Evolutionary conservation across 2,329 filamentous ascomycete species (phyloP).

Genomic region (Trichophyton mentagrophytes): DNA sequence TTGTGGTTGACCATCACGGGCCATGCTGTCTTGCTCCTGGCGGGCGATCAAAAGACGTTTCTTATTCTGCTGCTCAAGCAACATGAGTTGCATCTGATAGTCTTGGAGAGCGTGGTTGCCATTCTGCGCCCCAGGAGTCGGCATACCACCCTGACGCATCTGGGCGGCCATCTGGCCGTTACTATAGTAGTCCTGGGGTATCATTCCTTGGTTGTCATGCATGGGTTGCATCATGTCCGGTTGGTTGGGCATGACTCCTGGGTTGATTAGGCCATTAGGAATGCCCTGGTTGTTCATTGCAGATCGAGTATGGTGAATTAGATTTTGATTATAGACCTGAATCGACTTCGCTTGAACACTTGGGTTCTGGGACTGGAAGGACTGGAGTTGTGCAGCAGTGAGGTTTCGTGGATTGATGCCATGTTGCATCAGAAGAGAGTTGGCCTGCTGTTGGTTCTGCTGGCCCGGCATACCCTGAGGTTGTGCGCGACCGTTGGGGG

Average conservation of each 20-base stretch:
- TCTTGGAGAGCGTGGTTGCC: slow-evolving; percentile 53
- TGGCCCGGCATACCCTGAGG: slow-evolving; percentile 59
- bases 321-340: slow-evolving; percentile 72
- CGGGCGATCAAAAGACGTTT: slow-evolving; percentile 53
- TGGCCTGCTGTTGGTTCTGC: slow-evolving; percentile 41
- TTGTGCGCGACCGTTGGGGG: slow-evolving; percentile 58
- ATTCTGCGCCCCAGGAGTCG: slow-evolving; percentile 19
- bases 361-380: slow-evolving; percentile 43
- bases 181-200: slow-evolving; percentile 46
- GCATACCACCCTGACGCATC: slow-evolving; percentile 16
- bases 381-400: slow-evolving; percentile 62
- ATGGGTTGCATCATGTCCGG: slow-evolving; percentile 70
- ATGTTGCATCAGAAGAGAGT: slow-evolving; percentile 39
- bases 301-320: slow-evolving; percentile 67
- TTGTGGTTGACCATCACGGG: slow-evolving; percentile 38
- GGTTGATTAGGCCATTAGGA: slow-evolving; percentile 56
- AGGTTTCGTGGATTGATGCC: slow-evolving; percentile 65
- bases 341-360: slow-evolving; percentile 68
- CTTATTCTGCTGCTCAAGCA: slow-evolving; percentile 57
- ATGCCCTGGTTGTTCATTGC: slow-evolving; percentile 68
- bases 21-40: slow-evolving; percentile 53
- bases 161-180: slow-evolving; percentile 37
- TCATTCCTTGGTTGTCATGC: slow-evolving; percentile 44
- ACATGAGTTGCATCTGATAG: slow-evolving; percentile 58
- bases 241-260: slow-evolving; percentile 55